Percentiles rank a stretch among this genome's conserved stretches.
Evolutionary conservation across 2,329 filamentous ascomycete species (phyloP).

Genomic region (Balansia obtecta): DNA sequence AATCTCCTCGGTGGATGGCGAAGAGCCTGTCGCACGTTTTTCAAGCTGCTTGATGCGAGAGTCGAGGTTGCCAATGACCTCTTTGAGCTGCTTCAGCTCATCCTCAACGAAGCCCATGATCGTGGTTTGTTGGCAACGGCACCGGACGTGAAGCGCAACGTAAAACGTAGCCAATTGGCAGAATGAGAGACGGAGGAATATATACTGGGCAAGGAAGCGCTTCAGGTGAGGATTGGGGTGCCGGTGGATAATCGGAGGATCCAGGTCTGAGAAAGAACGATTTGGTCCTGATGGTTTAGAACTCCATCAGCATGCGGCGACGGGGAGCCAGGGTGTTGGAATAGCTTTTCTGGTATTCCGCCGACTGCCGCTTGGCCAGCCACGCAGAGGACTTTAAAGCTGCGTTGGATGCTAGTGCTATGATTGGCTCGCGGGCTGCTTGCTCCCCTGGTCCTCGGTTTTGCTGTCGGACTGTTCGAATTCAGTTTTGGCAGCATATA

Average conservation of each 20-base stretch:
- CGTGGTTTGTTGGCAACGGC: conserved; percentile 15
- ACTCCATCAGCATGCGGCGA: conserved; percentile 2
- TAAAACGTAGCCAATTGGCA: conserved; percentile 5
- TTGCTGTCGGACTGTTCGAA: neutral
- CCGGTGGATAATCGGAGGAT: neutral
- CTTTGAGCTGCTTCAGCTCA: conserved; percentile 73
- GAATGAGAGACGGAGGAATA: neutral
- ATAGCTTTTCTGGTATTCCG: neutral
- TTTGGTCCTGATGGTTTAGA: neutral
- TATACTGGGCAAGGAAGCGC: neutral
- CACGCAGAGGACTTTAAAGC: neutral
- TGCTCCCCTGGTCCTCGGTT: neutral
- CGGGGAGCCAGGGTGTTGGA: neutral
- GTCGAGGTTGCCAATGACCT: conserved; percentile 74
- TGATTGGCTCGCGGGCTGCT: conserved; percentile 3
- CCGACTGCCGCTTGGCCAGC: neutral
- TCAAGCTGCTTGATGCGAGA: conserved; percentile 78
- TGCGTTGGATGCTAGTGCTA: neutral
- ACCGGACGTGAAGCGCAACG: conserved; percentile 4
- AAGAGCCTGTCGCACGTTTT: conserved; percentile 48
- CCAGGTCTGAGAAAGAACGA: neutral
- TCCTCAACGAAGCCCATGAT: conserved; percentile 84
- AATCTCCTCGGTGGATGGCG: conserved; percentile 49
- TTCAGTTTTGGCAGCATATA: neutral
- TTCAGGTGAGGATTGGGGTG: neutral